Base-by-base conservation (phyloP, 805 yeast genomes). In the Metschnikowia bowlesiae region DNA sequence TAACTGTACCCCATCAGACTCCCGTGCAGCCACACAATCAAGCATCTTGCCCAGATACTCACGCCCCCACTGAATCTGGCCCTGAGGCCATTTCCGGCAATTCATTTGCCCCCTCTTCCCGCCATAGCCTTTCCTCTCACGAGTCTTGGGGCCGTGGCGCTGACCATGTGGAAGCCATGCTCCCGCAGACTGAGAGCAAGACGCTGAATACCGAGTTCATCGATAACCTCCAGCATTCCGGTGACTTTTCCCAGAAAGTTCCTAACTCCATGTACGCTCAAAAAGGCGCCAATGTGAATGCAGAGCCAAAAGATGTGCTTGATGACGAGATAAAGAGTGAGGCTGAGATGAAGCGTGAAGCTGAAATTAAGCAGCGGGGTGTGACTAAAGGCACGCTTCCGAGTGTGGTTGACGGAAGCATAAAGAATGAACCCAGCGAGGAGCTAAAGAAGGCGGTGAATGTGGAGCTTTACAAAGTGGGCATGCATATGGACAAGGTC, bases 81-180 rank as follows among this genome's bases (percentile, higher is more conserved):
- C 37, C 51, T 8, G 56, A 35, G 8, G 33, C 37, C 16, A 53
- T 37, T 3, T 48, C 46, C 11, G 55, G 56, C 18, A 34, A 48
- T 10, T 31, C 41, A 2, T 48, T 53, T 36, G 18, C 40, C 30
- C 44, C 51, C 34, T 28, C 51, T 2, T 29, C 45, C 13, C 37
- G 30, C 7, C 18, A 22, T 22, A 26, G 26, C 31, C 13, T 32
- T 10, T 18, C 37, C 37, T 11, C 45, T 7, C 37, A 22, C 29
- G 32, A 41, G 28, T 22, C 30, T 13, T 18, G 9, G 42, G 22
- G 9, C 22, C 11, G 11, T 6, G 22, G 5, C 4, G 10, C 42
- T 10, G 42, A 39, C 32, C 28, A 28, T 8, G 32, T 10, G 7
- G 42, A 28, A 31, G 32, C 8, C 22, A 8, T 39, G 32, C 26